Evolutionary conservation across 179 eudicot genomes (phyloP), one percentile per base, ranked within the genome.

Genomic region (Beta lomatogona): DNA sequence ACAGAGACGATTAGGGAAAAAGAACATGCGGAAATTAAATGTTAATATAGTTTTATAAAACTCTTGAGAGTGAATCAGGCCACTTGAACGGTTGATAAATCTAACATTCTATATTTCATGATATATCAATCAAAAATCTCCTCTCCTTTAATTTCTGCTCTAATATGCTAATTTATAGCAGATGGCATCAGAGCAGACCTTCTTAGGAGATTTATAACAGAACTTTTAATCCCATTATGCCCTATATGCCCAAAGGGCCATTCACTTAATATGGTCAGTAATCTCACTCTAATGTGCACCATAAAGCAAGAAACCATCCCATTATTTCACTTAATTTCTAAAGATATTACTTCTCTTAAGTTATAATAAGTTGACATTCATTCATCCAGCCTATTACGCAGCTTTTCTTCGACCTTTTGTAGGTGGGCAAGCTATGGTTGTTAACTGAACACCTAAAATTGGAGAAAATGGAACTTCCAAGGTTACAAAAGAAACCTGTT

Each of bases 401-500:
- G 31, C 31, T 28, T 28, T 28, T 28, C 31, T 28, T 28, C 31
- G 31, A 28, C 31, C 31, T 28, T 28, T 28, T 2, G 31, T 28
- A 28, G 22, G 58, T n/a, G 10, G 58, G 22, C 28, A 74, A 55
- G 21, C 55, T 14, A 55, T 22, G 53, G 0, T 22, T 3, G 13
- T 12, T 25, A 2, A 22, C 14, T 25, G 14, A 31, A 12, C 4
- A 22, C 63, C 44, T 52, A 25, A n/a, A 77, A 70, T 25, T 73
- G 72, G 67, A 55, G 44, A 16, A 77, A 18, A 80, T 28, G 11
- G 58, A 82, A 72, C 13, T 2, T 25, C 28, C 5, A 52, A 4
- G 16, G 79, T 57, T 15, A 52, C 16, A 28, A 18, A n/a, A 77
- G 8, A 65, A 81, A 93, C 97, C 96, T 94, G 94, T 65, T 88